Evolutionary conservation across 768 basidiomycete species (phyloP).

Genomic region (Guyanaporus albipodus): DNA sequence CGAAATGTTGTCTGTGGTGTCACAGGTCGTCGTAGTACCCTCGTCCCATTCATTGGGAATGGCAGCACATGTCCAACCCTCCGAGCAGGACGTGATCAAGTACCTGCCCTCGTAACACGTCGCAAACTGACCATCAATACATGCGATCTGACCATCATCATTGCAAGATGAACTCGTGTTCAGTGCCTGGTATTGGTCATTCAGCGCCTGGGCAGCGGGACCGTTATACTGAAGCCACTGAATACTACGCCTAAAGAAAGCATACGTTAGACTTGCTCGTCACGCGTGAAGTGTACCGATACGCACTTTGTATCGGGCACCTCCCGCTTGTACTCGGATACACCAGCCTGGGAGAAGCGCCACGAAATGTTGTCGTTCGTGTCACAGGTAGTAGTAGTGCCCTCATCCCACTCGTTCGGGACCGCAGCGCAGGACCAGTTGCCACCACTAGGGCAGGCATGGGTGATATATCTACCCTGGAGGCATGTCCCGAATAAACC

Average conservation of each 20-base stretch:
- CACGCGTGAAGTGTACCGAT: not conserved
- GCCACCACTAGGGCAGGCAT: slow-evolving; percentile 7
- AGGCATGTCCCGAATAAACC: slow-evolving; percentile 15
- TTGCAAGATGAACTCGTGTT: slow-evolving; percentile 16
- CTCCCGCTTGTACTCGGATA: slow-evolving; percentile 15
- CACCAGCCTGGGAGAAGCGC: slow-evolving; percentile 9
- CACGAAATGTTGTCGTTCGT: slow-evolving; percentile 8
- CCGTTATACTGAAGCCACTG: slow-evolving; percentile 21
- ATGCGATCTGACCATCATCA: slow-evolving; percentile 15
- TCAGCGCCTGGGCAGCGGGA: slow-evolving; percentile 23
- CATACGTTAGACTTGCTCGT: too few species aligned
- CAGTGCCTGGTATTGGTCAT: slow-evolving; percentile 18
- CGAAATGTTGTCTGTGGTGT: slow-evolving; percentile 13
- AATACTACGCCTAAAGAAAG: slow-evolving; percentile 10
- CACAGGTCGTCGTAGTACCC: slow-evolving; percentile 21
- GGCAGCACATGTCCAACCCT: slow-evolving; percentile 18
- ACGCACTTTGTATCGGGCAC: not conserved
- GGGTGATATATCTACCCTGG: slow-evolving; percentile 10
- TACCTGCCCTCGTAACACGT: slow-evolving; percentile 13
- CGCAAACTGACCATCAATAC: slow-evolving; percentile 19
- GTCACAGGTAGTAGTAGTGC: slow-evolving; percentile 20
- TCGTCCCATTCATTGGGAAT: slow-evolving; percentile 18
- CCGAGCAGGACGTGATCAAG: slow-evolving; percentile 11
- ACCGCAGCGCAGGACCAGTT: slow-evolving; percentile 23
- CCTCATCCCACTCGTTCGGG: slow-evolving; percentile 21